A percentile compares a stretch with the other conserved stretches of the same genome.
Conservation (phyloP, 257 asterid genomes). For the Fraxinus cuspidata region DNA sequence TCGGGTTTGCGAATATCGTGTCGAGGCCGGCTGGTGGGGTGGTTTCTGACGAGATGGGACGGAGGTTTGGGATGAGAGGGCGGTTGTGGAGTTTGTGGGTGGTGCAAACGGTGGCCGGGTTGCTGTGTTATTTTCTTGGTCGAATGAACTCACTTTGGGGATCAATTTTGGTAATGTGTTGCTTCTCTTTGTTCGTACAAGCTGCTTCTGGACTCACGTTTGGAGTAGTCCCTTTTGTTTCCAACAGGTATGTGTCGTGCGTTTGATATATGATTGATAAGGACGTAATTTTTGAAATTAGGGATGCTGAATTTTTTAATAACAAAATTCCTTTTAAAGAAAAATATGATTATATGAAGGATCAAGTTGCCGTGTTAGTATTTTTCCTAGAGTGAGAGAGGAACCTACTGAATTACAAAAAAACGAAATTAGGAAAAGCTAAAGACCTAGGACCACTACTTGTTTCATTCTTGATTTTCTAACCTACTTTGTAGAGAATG, state of each 20-base stretch:
- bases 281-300: too few relatives aligned
- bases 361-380: too few relatives aligned
- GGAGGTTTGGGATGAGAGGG: slow-evolving; percentile 62
- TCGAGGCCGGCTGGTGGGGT: slow-evolving; percentile 63
- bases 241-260: slow-evolving; percentile 43
- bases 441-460: too few relatives aligned
- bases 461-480: too few relatives aligned
- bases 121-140: slow-evolving; percentile 45
- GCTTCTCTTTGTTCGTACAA: slow-evolving; percentile 56
- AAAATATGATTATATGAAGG: too few relatives aligned
- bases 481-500: too few relatives aligned
- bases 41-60: slow-evolving; percentile 54
- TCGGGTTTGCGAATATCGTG: slow-evolving; percentile 53
- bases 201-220: slow-evolving; percentile 67
- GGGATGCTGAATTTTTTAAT: too few relatives aligned
- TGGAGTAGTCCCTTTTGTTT: slow-evolving; percentile 76
- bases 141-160: slow-evolving; percentile 39
- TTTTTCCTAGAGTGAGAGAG: too few relatives aligned
- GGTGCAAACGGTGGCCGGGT: slow-evolving; percentile 51
- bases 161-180: slow-evolving; percentile 49
- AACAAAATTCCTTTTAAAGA: too few relatives aligned
- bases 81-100: slow-evolving; percentile 69
- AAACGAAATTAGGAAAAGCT: too few relatives aligned
- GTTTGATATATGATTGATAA: too few relatives aligned
- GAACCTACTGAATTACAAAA: too few relatives aligned